Base-by-base conservation (phyloP, 2,329 filamentous ascomycete genomes). In the Colletotrichum zoysiae region DNA sequence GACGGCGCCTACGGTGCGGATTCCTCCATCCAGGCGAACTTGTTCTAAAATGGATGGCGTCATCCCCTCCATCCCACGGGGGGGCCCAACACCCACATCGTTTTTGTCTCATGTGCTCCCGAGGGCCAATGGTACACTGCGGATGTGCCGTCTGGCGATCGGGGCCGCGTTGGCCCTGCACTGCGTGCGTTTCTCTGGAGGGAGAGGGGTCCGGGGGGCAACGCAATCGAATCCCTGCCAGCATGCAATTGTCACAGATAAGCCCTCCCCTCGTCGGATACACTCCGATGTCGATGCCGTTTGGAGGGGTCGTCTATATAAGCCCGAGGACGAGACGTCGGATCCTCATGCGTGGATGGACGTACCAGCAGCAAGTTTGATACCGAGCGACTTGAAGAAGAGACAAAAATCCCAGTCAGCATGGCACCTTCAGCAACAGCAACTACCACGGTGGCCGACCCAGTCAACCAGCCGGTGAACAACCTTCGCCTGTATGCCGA, bases 151-250 rank as follows among this genome's bases (percentile, higher is more conserved):
- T 33, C 55, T 46, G 33, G 23, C 20, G 18, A 56, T 60, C 69
- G 69, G 65, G 18, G 56, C 69, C 59, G 65, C 46, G 56, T 64
- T 59, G 69, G 65, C 69, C 69, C 38, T 20, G 18, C 35, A 14
- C 26, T 18, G 50, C 33, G 33, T 44, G 35, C 26, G 12, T 51
- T 23, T 8, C 26, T 40, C n/a, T 53, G 20, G 20, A 18, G 11
- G 38, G n/a, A 23, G 30, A 69, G 33, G 38, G 58, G 51, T 44
- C 12, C 46, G 20, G 30, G 30, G 48, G 38, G 35, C 65, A 60
- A 73, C 48, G 87, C 81, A 85, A 88, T 77, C 81, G 92, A 33
- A 87, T 82, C 57, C 81, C 88, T 60, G 86, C 86, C 55, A 90
- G 87, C 63, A 73, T 73, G 72, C 69, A 63, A 74, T 73, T 48